Evolutionary conservation across 371 early-diverging fungal genomes (phyloP).

Genomic region (Chytridiales sp.): DNA sequence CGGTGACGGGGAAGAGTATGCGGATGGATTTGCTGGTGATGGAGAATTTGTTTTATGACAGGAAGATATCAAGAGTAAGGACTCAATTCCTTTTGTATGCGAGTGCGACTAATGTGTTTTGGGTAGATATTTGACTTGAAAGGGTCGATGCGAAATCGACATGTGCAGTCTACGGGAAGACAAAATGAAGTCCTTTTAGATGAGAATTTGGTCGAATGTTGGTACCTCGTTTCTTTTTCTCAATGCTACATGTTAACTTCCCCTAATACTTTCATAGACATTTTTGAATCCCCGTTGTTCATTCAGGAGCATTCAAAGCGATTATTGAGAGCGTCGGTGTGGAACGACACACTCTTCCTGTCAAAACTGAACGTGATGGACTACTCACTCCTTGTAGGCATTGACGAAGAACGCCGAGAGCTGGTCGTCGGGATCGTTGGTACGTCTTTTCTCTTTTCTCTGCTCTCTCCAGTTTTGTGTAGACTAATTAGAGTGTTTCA

Average conservation of each 20-base stretch:
- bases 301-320: slow-evolving; percentile 65
- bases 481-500: background rate
- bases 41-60: slow-evolving; percentile 53
- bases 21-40: slow-evolving; percentile 47
- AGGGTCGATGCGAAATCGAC: slow-evolving; percentile 91
- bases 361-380: slow-evolving; percentile 47
- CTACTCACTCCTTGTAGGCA: slow-evolving; percentile 49
- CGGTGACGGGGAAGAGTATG: slow-evolving; percentile 42
- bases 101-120: background rate
- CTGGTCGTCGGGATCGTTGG: slow-evolving; percentile 50
- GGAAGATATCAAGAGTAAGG: slow-evolving; percentile 46
- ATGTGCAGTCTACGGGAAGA: slow-evolving; percentile 79
- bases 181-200: slow-evolving; percentile 88
- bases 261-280: background rate
- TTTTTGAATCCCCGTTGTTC: slow-evolving; percentile 78
- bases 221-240: background rate
- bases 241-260: background rate
- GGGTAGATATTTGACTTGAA: slow-evolving; percentile 85
- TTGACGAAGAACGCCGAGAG: slow-evolving; percentile 42
- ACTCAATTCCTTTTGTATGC: slow-evolving; percentile 9
- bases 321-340: slow-evolving; percentile 35
- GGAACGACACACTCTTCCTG: slow-evolving; percentile 46
- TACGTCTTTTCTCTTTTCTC: slow-evolving; percentile 5
- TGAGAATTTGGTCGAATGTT: slow-evolving; percentile 86
- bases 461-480: background rate